Conservation (phyloP, 2,329 filamentous ascomycete genomes). For the Fusarium xyrophilum region DNA sequence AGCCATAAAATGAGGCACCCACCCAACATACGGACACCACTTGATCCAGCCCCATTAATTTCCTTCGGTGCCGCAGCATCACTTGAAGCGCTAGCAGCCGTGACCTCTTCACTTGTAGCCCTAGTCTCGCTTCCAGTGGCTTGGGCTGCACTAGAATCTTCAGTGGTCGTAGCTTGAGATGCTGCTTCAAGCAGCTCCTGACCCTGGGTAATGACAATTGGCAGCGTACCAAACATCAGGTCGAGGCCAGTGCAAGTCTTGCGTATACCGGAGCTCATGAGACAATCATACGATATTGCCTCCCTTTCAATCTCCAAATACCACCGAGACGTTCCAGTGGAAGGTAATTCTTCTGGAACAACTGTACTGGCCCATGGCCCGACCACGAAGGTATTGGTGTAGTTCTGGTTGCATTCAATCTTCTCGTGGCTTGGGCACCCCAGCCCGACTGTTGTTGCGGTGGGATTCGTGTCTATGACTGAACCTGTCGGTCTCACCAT, state of each 20-base stretch:
- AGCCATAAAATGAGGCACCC: background rate
- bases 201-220: background rate
- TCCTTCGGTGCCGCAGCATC: background rate
- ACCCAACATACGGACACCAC: background rate
- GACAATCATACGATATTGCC: background rate
- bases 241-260: background rate
- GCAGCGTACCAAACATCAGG: background rate
- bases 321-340: background rate
- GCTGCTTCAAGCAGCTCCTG: background rate
- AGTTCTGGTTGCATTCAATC: accelerated
- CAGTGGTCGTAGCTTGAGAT: background rate
- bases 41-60: background rate
- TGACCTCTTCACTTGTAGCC: background rate
- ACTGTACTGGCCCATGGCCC: constrained; percentile 4
- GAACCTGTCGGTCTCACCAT: background rate
- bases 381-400: background rate
- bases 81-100: background rate
- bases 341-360: background rate
- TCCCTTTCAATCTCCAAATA: background rate
- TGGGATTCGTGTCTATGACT: background rate
- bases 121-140: background rate
- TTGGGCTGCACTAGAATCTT: background rate
- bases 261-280: background rate
- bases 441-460: background rate
- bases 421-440: background rate